Evolutionary conservation across 2,329 filamentous ascomycete genomes (phyloP).

Genomic region (Ophiocordyceps robertsii): DNA sequence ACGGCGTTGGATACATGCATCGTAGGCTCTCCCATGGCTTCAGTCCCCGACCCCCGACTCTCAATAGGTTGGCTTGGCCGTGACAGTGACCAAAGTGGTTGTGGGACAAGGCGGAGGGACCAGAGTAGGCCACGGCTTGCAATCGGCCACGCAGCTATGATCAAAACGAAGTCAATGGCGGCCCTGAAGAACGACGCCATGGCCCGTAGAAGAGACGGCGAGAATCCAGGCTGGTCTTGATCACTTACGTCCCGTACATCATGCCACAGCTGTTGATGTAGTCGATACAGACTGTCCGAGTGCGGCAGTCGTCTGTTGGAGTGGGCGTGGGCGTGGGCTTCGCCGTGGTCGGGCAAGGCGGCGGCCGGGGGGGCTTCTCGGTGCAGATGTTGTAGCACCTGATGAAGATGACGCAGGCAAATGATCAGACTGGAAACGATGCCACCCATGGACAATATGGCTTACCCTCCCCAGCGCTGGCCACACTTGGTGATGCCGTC

Average conservation of each 20-base stretch:
- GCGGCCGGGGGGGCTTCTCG: neutral
- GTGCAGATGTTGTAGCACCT: neutral
- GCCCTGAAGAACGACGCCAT: neutral
- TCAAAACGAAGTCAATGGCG: neutral
- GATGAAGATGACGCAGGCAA: neutral
- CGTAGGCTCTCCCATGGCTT: neutral
- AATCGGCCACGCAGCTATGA: neutral
- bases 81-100: neutral
- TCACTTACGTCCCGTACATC: neutral
- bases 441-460: neutral
- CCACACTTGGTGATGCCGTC: neutral
- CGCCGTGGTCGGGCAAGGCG: neutral
- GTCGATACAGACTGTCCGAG: constrained; percentile 1
- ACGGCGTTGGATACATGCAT: neutral
- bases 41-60: neutral
- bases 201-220: neutral
- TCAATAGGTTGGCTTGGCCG: neutral
- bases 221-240: neutral
- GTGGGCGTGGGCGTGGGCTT: neutral
- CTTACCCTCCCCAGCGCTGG: neutral
- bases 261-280: constrained; percentile 1
- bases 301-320: neutral
- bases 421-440: neutral
- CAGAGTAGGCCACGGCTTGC: neutral
- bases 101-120: neutral